Evolutionary conservation across 2,329 filamentous ascomycete genomes (phyloP).

Genomic region (Talaromyces piceae): DNA sequence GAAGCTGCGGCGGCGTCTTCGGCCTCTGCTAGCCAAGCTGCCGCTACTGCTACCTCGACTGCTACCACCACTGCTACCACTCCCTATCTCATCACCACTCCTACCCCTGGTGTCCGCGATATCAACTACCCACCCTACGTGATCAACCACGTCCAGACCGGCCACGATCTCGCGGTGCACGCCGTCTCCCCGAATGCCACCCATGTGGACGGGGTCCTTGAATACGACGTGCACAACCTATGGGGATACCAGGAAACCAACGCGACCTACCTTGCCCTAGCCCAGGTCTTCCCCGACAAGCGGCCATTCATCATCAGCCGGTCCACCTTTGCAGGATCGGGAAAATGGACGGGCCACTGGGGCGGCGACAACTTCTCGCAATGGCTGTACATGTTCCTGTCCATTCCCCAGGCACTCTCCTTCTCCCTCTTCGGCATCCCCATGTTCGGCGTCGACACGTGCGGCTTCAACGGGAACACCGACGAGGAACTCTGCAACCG

Average conservation of each 20-base stretch:
- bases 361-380: conserved; percentile 66
- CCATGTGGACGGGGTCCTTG: conserved; percentile 61
- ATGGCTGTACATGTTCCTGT: conserved; percentile 68
- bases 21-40: conserved; percentile 45
- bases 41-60: conserved; percentile 27
- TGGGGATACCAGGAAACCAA: conserved; percentile 69
- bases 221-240: conserved; percentile 80
- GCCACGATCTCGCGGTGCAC: conserved; percentile 62
- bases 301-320: conserved; percentile 80
- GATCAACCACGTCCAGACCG: conserved; percentile 59
- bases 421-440: conserved; percentile 69
- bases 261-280: conserved; percentile 66
- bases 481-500: conserved; percentile 64
- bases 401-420: conserved; percentile 68
- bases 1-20: conserved; percentile 56
- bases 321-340: conserved; percentile 70
- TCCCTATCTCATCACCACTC: conserved; percentile 51
- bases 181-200: conserved; percentile 71
- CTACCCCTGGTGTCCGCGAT: conserved; percentile 57
- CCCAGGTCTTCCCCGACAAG: conserved; percentile 56
- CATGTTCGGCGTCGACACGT: conserved; percentile 67
- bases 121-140: conserved; percentile 69
- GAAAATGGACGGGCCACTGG: conserved; percentile 74
- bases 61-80: conserved; percentile 27
- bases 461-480: conserved; percentile 61